Percentiles rank a stretch among this genome's conserved stretches.
phyloP scores from a whole-genome alignment of 345 rosid species.

The Kandelia obovata region DNA sequence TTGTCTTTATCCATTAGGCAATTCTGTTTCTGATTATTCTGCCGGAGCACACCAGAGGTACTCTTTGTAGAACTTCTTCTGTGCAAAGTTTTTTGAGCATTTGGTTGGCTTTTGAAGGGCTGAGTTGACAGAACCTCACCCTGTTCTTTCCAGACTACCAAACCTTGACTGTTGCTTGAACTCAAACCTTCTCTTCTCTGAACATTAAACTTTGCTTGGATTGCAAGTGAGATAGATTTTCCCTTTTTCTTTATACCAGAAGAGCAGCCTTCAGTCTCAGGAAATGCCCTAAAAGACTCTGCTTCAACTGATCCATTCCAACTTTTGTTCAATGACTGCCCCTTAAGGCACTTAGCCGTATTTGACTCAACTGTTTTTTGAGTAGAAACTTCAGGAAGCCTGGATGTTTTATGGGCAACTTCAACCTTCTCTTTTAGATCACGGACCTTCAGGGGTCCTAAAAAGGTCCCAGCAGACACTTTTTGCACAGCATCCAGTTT shows the following conservation, averaged over 20 bases:
- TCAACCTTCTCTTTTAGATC: constrained; percentile 51
- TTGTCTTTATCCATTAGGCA: constrained; percentile 44
- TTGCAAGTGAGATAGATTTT: constrained; percentile 77
- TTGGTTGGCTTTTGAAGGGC: constrained; percentile 53
- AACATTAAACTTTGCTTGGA: constrained; percentile 79
- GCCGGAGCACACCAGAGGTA: constrained; percentile 63
- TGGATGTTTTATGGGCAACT: constrained; percentile 39
- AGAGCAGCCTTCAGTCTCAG: constrained; percentile 47
- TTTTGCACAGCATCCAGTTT: constrained; percentile 63
- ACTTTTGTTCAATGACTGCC: constrained; percentile 59
- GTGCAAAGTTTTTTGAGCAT: constrained; percentile 44
- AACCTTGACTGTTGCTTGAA: constrained; percentile 34
- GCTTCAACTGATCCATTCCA: constrained; percentile 58
- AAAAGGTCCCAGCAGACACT: constrained; percentile 35
- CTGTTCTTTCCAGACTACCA: constrained; percentile 45
- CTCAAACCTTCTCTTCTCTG: constrained; percentile 67
- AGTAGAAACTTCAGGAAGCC: constrained; percentile 41
- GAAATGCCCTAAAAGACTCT: constrained; percentile 26
- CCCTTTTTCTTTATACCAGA: constrained; percentile 48
- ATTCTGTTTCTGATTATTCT: constrained; percentile 89
- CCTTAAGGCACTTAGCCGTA: constrained; percentile 55
- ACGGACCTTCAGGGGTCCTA: constrained; percentile 34
- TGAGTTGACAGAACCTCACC: constrained; percentile 49
- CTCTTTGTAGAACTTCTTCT: constrained; percentile 42
- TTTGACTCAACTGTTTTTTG: constrained; percentile 46